These are phyloP conservation scores for Penicillium macrosclerotiorum DNA, from an alignment of 495 filamentous ascomycete genomes.

Conservation along the genomic window DNA sequence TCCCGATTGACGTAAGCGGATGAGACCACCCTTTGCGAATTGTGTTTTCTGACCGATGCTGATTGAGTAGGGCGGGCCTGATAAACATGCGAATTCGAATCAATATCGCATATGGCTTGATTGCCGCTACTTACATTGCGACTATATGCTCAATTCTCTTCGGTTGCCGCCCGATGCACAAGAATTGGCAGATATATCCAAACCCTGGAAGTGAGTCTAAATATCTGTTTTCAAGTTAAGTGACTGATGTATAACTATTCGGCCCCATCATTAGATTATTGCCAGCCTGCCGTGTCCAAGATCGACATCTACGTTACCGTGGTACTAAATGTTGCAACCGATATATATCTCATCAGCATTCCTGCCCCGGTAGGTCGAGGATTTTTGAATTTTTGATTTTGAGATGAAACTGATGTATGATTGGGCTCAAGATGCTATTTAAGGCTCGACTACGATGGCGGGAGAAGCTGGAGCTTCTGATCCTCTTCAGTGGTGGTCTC, in stretches of 20 bases:
- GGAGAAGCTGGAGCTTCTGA: constrained; percentile 52
- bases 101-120: constrained; percentile 50
- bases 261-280: constrained; percentile 27
- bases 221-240: background rate
- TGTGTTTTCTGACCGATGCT: constrained; percentile 6
- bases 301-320: constrained; percentile 49
- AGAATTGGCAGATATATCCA: constrained; percentile 59
- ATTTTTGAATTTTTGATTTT: background rate
- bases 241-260: background rate
- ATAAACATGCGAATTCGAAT: constrained; percentile 49
- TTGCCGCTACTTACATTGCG: constrained; percentile 52
- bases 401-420: background rate
- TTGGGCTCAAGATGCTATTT: constrained; percentile 47
- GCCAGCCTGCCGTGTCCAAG: constrained; percentile 47
- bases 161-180: constrained; percentile 50
- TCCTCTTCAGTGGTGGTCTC: constrained; percentile 59
- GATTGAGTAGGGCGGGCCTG: constrained; percentile 40
- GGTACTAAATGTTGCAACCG: constrained; percentile 51
- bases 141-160: constrained; percentile 53
- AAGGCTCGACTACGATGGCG: constrained; percentile 47
- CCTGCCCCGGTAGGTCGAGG: constrained; percentile 44
- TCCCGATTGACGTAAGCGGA: constrained; percentile 63
- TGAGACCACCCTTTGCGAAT: constrained; percentile 14
- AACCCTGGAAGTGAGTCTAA: constrained; percentile 51
- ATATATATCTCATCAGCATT: constrained; percentile 56